These are phyloP conservation scores for Boletus rufocinnamomeus DNA, from an alignment of 768 basidiomycete species.

Conservation along the genomic window DNA sequence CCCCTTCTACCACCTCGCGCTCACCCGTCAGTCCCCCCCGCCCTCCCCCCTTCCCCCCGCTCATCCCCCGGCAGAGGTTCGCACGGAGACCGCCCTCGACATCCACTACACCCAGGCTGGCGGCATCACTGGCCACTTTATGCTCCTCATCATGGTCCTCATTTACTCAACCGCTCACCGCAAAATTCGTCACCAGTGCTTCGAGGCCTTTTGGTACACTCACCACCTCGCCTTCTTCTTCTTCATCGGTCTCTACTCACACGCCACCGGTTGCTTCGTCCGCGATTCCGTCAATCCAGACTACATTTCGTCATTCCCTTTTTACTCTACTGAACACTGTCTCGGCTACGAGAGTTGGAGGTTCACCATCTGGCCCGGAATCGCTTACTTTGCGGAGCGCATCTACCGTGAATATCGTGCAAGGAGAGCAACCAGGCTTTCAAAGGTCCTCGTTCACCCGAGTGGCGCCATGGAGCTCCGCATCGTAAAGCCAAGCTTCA, in stretches of 20 bases:
- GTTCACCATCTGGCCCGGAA: slow-evolving; percentile 89
- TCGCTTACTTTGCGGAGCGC: slow-evolving; percentile 88
- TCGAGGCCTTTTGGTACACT: slow-evolving; percentile 97
- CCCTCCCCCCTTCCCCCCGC: too few relatives aligned
- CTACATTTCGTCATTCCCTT: slow-evolving; percentile 71
- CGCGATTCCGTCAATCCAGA: slow-evolving; percentile 81
- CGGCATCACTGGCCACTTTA: slow-evolving; percentile 94
- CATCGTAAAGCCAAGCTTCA: slow-evolving; percentile 89
- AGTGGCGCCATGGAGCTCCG: slow-evolving; percentile 93
- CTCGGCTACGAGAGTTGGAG: slow-evolving; percentile 91
- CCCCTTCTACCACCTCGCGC: too few relatives aligned
- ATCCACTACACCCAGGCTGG: slow-evolving; percentile 90
- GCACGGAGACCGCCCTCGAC: slow-evolving; percentile 70
- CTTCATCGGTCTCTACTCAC: slow-evolving; percentile 86
- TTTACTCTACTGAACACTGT: slow-evolving; percentile 86
- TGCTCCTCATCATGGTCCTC: slow-evolving; percentile 90
- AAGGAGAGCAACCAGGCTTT: slow-evolving; percentile 72
- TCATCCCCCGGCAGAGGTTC: slow-evolving; percentile 71
- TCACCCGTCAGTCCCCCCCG: too few relatives aligned
- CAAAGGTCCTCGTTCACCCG: slow-evolving; percentile 87
- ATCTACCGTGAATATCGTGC: slow-evolving; percentile 83
- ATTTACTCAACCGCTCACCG: slow-evolving; percentile 92
- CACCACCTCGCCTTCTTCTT: slow-evolving; percentile 95
- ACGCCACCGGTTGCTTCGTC: slow-evolving; percentile 94
- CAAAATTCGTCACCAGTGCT: slow-evolving; percentile 86